These are phyloP conservation scores for Pythium aquatile DNA, from an alignment of 352 stramenopile species.

Conservation along the genomic window DNA sequence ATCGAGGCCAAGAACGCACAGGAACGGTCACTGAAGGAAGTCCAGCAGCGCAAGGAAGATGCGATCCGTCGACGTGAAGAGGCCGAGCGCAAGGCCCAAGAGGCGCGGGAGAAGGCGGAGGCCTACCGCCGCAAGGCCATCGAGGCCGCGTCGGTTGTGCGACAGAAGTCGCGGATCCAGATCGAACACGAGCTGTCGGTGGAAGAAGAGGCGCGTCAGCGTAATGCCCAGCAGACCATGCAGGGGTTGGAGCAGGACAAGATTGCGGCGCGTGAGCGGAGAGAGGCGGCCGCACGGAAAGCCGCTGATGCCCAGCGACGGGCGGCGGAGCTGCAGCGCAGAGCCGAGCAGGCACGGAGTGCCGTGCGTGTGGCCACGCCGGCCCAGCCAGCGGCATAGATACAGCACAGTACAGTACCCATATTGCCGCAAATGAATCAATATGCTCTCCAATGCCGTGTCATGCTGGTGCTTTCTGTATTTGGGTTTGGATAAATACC, in stretches of 20 bases:
- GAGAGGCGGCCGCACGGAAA: constrained; percentile 49
- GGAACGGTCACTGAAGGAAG: constrained; percentile 37
- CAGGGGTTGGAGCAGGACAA: constrained; percentile 55
- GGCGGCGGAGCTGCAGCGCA: constrained; percentile 49
- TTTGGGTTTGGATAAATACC: neutral
- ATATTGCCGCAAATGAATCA: too few species aligned
- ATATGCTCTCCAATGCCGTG: neutral
- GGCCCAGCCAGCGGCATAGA: constrained; percentile 6
- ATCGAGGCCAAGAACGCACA: constrained; percentile 42
- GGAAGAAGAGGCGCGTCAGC: constrained; percentile 57
- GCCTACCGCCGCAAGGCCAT: constrained; percentile 62
- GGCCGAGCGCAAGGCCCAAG: constrained; percentile 59
- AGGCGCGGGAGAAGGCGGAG: constrained; percentile 57
- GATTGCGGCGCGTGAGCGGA: constrained; percentile 34
- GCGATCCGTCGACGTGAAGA: constrained; percentile 62
- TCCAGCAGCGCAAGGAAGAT: constrained; percentile 64
- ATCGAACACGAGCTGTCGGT: constrained; percentile 62
- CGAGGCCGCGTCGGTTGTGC: constrained; percentile 64
- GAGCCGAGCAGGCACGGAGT: constrained; percentile 50
- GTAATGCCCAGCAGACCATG: constrained; percentile 41
- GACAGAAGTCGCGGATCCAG: constrained; percentile 56
- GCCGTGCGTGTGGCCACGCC: constrained; percentile 23
- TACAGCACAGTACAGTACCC: neutral
- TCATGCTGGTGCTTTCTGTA: too few species aligned
- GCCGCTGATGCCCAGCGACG: constrained; percentile 52